Evolutionary conservation across 176 grass and related monocot genomes (phyloP).

Genomic region (Oryza brachyantha): DNA sequence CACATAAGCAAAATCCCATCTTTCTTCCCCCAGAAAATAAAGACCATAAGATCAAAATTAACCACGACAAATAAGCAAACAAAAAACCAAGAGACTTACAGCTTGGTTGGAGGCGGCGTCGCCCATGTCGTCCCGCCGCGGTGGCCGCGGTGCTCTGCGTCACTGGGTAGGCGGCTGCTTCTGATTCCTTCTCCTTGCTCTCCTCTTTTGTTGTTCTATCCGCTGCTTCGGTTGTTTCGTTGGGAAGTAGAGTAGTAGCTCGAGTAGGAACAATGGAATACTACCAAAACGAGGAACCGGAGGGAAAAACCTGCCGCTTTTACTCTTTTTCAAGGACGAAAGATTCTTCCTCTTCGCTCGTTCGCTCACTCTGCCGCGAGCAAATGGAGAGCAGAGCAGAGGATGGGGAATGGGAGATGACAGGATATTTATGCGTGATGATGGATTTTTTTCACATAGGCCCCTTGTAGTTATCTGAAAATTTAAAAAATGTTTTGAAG

Average conservation of each 20-base stretch:
- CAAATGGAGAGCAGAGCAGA: conserved; percentile 19
- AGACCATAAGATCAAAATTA: neutral
- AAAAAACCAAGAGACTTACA: conserved; percentile 5
- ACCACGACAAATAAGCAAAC: neutral
- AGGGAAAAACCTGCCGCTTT: conserved; percentile 35
- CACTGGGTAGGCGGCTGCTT: neutral
- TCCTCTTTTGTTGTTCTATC: conserved; percentile 33
- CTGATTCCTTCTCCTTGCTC: neutral
- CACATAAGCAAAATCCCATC: neutral
- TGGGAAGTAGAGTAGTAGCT: neutral
- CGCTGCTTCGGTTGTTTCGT: conserved; percentile 4
- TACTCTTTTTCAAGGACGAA: conserved; percentile 33
- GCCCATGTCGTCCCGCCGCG: conserved; percentile 41
- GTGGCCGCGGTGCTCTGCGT: neutral
- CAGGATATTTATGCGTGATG: neutral
- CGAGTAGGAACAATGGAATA: conserved; percentile 4
- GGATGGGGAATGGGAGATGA: neutral
- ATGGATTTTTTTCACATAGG: neutral
- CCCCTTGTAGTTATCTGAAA: neutral
- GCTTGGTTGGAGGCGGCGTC: conserved; percentile 23
- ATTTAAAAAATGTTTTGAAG: neutral
- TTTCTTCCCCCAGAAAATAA: neutral
- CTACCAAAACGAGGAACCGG: conserved; percentile 37
- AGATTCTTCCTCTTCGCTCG: conserved; percentile 24
- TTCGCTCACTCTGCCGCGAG: neutral